Base-by-base conservation (phyloP, 495 filamentous ascomycete species). In the Neurospora sublineolata region DNA sequence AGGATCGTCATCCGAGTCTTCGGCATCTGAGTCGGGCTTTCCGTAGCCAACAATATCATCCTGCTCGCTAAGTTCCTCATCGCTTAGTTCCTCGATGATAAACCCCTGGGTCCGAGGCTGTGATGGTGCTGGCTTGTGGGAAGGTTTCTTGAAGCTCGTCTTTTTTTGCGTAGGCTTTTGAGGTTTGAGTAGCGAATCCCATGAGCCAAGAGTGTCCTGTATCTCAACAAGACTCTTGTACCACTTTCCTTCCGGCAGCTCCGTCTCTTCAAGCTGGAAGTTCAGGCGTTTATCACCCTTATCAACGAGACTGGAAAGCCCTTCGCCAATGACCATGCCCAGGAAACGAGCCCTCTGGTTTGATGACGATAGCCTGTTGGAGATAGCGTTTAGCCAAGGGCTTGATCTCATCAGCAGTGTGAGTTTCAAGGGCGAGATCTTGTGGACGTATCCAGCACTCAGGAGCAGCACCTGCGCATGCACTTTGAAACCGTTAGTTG, bases 1-100 rank as follows among this genome's bases (percentile, higher is more conserved):
- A 16, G 96, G 89, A 77, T 99, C 96, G 36, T 97, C 94, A 70
- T 97, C 93, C 1, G 91, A 92, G 79, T 98, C 96, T 71, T 93
- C 91, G 3, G 87, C 84, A 76, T 99, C 96, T n/a, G 92, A 94
- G 78, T 97, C 95, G 0, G 94, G 94, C 77, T 97, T 97, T 37
- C 87, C 89, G 77, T 97, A 98, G 4, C 92, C 89, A 12, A 88
- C 83, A 0, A 98, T 82, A 71, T 92, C 92, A 11, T 93, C 90
- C 69, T 93, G 88, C 71, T 93, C 89, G 5, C 80, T 79, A 4
- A 77, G 73, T 0, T 82, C 86, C 1, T 87, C 87, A 44, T 88
- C 85, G 42, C 81, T 80, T 30, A 95, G 83, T 75, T 94, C 91
- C 75, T 93, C 91, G 38, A 93, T 87, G 36, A 93, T 87, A 81